Conservation (phyloP, 805 yeast genomes). For the Saturnispora galanensis region DNA sequence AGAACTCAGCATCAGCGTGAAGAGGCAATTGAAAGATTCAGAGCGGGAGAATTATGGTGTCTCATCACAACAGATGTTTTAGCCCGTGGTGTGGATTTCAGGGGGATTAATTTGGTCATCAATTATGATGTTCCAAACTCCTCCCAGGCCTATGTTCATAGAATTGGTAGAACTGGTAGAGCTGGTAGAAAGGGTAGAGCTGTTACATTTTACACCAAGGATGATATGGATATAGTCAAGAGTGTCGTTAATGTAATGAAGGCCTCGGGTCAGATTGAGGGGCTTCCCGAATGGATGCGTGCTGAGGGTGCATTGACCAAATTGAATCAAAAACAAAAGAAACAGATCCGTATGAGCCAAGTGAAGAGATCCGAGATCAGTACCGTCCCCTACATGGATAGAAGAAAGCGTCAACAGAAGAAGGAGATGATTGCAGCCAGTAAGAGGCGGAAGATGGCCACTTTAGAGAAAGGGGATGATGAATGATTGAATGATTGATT, state of each 20-base stretch:
- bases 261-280: conserved; percentile 65
- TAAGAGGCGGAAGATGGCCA: conserved; percentile 41
- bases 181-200: conserved; percentile 84
- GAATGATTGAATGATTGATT: neutral
- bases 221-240: conserved; percentile 65
- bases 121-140: conserved; percentile 94
- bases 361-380: conserved; percentile 65
- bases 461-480: neutral
- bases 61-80: conserved; percentile 92
- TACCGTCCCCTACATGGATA: conserved; percentile 68
- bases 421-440: conserved; percentile 70
- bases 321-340: conserved; percentile 53
- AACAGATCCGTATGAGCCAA: conserved; percentile 45
- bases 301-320: conserved; percentile 44
- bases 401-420: conserved; percentile 51
- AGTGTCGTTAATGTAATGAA: conserved; percentile 91
- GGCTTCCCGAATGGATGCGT: conserved; percentile 75
- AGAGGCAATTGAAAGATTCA: conserved; percentile 72
- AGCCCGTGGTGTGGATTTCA: conserved; percentile 95
- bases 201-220: conserved; percentile 86
- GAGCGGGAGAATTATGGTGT: conserved; percentile 90
- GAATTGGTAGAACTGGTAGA: conserved; percentile 98
- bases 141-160: conserved; percentile 91
- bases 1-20: conserved; percentile 84
- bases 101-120: conserved; percentile 87